Evolutionary conservation across 1,284 basidiomycete genomes (phyloP), one percentile per base, ranked within the genome.

Genomic region (Singerocomus inundabilis): DNA sequence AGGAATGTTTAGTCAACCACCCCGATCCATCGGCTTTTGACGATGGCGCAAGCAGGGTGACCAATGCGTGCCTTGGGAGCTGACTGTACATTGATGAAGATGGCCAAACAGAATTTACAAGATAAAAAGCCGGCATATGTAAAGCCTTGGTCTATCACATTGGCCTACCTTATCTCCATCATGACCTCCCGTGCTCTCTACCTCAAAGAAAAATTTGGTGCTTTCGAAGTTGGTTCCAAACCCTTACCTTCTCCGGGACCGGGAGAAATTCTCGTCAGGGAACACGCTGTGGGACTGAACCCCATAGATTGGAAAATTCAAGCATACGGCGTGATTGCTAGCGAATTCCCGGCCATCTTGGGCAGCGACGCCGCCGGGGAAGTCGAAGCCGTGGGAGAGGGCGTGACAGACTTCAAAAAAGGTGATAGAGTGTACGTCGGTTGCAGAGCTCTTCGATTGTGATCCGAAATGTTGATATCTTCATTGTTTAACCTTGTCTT

Each of bases 331-430:
- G 0, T 60, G 26, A 45, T 61, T 32, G 46, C 66, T 0, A 38
- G 58, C 0, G 44, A 59, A 0, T 76, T 54, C 50, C 75, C 75
- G 3, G 59, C 68, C 2, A 60, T 75, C 16, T 52, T 76, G 15
- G 81, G 81, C 13, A 68, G 63, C 4, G 81, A 83, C 54, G 72
- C 68, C 36, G 69, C 72, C 4, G 81, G 81, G 3, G 61, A 69
- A 9, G 72, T 82, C 28, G 73, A 73, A 16, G 63, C 66, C 30
- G 60, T 80, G 10, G 80, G 78, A 5, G 57, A 68, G 15, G 72
- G 70, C 1, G 76, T 79, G 11, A 52, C 59, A 6, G 34, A 61
- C 33, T 68, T 80, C 55, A 58, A 67, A 10, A 70, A 73, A 10
- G 80, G 81, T 4, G 77, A 81, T 49, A 72, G 62, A 57, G 75